phyloP scores from a whole-genome alignment of 2,329 filamentous ascomycete species.

The Thermoascus crustaceus region DNA sequence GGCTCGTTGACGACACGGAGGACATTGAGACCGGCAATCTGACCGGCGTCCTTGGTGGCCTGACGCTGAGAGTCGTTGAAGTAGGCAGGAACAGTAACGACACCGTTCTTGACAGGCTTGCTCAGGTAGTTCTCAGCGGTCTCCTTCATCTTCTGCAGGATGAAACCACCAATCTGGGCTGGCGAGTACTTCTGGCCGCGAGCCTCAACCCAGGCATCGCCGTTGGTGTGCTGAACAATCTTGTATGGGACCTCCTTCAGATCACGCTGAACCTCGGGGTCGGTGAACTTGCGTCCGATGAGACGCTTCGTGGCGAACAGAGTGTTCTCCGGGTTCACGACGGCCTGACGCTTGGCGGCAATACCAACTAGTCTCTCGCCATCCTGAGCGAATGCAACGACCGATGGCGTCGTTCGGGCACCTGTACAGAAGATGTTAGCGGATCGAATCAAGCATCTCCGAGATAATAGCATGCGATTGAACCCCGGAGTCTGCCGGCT shows the following conservation, averaged over 20 bases:
- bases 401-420: constrained; percentile 84
- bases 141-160: constrained; percentile 99
- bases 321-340: constrained; percentile 97
- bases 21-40: constrained; percentile 92
- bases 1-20: constrained; percentile 98
- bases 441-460: background rate
- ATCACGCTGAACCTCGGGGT: constrained; percentile 88
- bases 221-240: constrained; percentile 94
- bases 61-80: constrained; percentile 99
- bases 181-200: constrained; percentile 94
- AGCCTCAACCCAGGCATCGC: constrained; percentile 91
- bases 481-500: constrained; percentile 7
- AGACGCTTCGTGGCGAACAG: constrained; percentile 98
- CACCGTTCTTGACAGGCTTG: constrained; percentile 88
- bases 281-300: constrained; percentile 94
- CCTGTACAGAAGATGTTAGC: constrained; percentile 40
- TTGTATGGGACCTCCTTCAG: constrained; percentile 98
- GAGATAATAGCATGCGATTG: background rate
- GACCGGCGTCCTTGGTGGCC: constrained; percentile 95
- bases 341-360: constrained; percentile 93
- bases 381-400: constrained; percentile 91
- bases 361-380: constrained; percentile 95
- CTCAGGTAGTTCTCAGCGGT: constrained; percentile 88
- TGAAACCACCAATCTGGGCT: constrained; percentile 95
- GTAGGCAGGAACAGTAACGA: constrained; percentile 94